Conservation (phyloP, 2,329 filamentous ascomycete genomes). For the Lanzia echinophila region DNA sequence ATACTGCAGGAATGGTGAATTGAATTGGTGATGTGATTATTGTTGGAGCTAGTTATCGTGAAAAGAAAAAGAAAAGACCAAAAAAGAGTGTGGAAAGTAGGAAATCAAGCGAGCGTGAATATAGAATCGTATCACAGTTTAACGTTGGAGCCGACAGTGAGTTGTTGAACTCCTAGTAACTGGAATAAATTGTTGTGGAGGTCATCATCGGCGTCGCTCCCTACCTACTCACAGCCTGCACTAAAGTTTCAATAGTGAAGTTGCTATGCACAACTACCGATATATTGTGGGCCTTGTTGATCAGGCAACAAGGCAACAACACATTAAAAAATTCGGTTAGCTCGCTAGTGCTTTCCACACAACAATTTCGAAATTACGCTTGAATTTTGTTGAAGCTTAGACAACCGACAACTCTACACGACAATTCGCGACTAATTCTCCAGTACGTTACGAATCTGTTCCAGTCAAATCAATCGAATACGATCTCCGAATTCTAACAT, state of each 20-base stretch:
- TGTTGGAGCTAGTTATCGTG: not conserved
- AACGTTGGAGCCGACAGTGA: not conserved
- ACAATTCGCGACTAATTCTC: constrained; percentile 22
- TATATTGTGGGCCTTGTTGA: not conserved
- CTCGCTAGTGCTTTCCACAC: constrained; percentile 9
- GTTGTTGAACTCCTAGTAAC: not conserved
- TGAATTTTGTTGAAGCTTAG: constrained; percentile 5
- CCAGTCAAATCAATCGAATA: constrained; percentile 6
- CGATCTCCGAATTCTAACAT: constrained; percentile 4
- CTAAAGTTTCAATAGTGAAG: constrained; percentile 1
- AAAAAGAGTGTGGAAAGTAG: constrained; percentile 1
- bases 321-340: constrained; percentile 6
- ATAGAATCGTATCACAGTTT: not conserved
- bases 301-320: not conserved
- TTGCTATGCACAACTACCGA: not conserved
- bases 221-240: not conserved
- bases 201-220: constrained; percentile 4
- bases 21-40: not conserved
- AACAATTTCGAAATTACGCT: constrained; percentile 17
- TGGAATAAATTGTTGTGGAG: not conserved
- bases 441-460: constrained; percentile 18
- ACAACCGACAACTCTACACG: constrained; percentile 18
- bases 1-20: constrained; percentile 1
- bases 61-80: not conserved
- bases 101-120: constrained; percentile 3